Conservation (phyloP, 2,329 filamentous ascomycete species). For the Hypoxylon sp. region DNA sequence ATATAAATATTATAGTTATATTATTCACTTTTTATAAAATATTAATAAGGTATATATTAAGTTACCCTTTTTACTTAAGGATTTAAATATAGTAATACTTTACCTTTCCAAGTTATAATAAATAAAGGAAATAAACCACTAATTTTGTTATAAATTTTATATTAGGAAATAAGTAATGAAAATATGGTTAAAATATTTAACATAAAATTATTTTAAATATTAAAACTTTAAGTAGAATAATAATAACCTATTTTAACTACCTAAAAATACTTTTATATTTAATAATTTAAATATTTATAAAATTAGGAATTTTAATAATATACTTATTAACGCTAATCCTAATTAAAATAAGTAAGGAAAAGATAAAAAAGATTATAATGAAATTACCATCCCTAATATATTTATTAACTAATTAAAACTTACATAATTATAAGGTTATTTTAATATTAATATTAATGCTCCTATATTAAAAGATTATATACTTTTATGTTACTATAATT, state of each 20-base stretch:
- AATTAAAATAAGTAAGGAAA: not conserved
- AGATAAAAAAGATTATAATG: not conserved
- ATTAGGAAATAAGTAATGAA: not conserved
- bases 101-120: not conserved
- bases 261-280: conserved; percentile 1
- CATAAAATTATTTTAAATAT: not conserved
- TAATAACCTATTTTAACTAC: not conserved
- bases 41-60: not conserved
- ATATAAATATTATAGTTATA: conserved; percentile 11
- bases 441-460: not conserved
- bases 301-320: conserved; percentile 3
- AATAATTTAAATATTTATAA: conserved; percentile 7
- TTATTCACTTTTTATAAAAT: conserved; percentile 10
- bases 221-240: not conserved
- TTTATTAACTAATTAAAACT: too few relatives aligned
- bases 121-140: not conserved
- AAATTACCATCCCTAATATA: too few relatives aligned
- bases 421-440: not conserved
- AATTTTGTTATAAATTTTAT: conserved; percentile 4
- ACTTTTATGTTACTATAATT: not conserved
- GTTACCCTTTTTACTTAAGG: not conserved
- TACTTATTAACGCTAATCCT: not conserved
- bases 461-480: not conserved
- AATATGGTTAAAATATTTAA: conserved; percentile 1
- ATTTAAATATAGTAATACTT: conserved; percentile 12